Conservation (phyloP, 768 basidiomycete species). For the Rossbeevera mucosa region DNA sequence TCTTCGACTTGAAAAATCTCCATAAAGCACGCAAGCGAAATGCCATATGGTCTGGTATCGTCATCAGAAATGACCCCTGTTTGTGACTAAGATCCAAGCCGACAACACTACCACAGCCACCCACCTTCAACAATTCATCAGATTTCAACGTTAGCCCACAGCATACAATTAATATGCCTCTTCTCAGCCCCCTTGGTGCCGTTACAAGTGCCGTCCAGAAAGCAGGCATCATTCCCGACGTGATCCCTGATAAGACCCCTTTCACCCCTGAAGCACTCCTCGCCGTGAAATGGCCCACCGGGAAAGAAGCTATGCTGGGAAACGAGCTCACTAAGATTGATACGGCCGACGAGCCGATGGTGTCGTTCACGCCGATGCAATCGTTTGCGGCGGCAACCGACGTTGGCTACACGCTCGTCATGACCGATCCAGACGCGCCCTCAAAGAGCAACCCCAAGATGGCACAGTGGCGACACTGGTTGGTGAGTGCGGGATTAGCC, state of each 20-base stretch:
- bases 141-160: neutral
- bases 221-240: conserved; percentile 29
- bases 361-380: conserved; percentile 43
- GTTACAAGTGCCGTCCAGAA: conserved; percentile 13
- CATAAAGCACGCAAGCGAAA: too few species aligned
- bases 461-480: conserved; percentile 54
- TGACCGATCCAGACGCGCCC: conserved; percentile 60
- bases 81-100: neutral
- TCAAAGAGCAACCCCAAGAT: conserved; percentile 45
- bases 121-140: neutral
- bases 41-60: too few species aligned
- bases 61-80: conserved; percentile 1
- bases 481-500: conserved; percentile 33
- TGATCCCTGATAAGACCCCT: conserved; percentile 20
- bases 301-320: conserved; percentile 34
- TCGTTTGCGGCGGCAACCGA: conserved; percentile 30
- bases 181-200: conserved; percentile 25
- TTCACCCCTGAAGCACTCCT: conserved; percentile 30
- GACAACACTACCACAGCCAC: neutral
- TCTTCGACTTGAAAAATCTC: too few species aligned
- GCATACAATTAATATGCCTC: conserved; percentile 13
- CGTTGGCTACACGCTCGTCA: conserved; percentile 47
- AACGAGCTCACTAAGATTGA: conserved; percentile 34
- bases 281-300: conserved; percentile 26
- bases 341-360: conserved; percentile 47